These are phyloP conservation scores for Fusarium sp. DNA, from an alignment of 2,329 filamentous ascomycete genomes.

Conservation along the genomic window DNA sequence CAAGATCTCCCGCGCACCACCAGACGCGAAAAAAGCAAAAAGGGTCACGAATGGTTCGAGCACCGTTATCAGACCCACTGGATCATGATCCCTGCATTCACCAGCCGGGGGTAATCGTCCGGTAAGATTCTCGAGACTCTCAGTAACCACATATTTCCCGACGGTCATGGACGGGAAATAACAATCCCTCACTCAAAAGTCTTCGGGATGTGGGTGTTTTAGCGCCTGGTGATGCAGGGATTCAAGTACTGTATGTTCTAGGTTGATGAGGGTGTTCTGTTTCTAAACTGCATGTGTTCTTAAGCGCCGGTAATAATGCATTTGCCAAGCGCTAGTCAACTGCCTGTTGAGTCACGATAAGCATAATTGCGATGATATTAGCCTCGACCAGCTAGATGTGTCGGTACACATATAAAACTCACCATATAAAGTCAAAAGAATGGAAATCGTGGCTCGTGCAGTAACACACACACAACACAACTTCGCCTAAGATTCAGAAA, in stretches of 20 bases:
- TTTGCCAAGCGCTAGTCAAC: background rate
- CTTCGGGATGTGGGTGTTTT: background rate
- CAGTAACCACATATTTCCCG: background rate
- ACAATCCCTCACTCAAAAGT: background rate
- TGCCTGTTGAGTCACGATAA: background rate
- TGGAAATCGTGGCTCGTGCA: background rate
- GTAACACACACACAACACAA: background rate
- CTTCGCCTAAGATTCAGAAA: background rate
- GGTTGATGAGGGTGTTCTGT: background rate
- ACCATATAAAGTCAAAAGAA: conserved; percentile 3
- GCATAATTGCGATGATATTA: background rate
- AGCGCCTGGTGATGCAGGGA: background rate
- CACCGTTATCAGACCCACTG: background rate
- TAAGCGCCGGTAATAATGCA: background rate
- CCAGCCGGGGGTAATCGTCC: background rate
- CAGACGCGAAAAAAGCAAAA: background rate
- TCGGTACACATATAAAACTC: background rate
- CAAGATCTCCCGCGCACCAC: background rate
- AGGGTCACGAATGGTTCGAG: background rate
- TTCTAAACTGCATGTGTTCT: background rate
- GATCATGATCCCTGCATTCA: background rate
- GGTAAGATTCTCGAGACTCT: background rate
- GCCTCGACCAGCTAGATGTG: background rate
- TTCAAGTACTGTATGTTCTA: background rate
- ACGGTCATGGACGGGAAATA: conserved; percentile 5